phyloP scores from a whole-genome alignment of 306 rosid species.

The Prosopis cineraria region DNA sequence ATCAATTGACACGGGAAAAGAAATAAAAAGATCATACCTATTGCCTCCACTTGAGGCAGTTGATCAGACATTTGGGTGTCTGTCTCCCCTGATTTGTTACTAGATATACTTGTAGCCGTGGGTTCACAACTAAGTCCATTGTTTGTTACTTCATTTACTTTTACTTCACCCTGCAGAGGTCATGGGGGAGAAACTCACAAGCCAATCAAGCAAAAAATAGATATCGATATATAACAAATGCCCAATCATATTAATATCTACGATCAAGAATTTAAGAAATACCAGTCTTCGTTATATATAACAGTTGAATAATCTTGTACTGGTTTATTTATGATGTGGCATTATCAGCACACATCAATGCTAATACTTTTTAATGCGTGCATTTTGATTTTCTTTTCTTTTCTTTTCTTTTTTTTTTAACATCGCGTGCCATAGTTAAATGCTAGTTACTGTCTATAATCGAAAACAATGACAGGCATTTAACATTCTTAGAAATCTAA shows the following conservation, averaged over 20 bases:
- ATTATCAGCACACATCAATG: background rate
- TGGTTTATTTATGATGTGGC: background rate
- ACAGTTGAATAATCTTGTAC: background rate
- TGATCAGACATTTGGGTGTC: slow-evolving; percentile 54
- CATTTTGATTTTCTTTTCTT: background rate
- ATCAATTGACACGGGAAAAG: slow-evolving; percentile 21
- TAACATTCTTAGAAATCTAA: background rate
- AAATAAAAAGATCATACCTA: slow-evolving; percentile 54
- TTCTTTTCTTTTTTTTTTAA: background rate
- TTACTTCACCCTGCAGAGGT: slow-evolving; percentile 63
- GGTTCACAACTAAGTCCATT: slow-evolving; percentile 60
- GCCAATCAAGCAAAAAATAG: slow-evolving; percentile 37
- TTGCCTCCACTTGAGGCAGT: slow-evolving; percentile 63
- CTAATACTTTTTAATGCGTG: no score
- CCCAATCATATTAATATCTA: slow-evolving; percentile 1
- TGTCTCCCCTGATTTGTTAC: slow-evolving; percentile 48
- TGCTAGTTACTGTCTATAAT: background rate
- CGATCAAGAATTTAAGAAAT: slow-evolving; percentile 2
- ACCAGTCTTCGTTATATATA: background rate
- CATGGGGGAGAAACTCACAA: slow-evolving; percentile 29
- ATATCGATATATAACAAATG: slow-evolving; percentile 9
- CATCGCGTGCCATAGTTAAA: background rate
- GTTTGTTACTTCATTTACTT: slow-evolving; percentile 55
- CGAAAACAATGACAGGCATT: slow-evolving; percentile 9
- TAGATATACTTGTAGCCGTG: slow-evolving; percentile 47